Percentiles rank a stretch among this genome's conserved stretches.
These are phyloP conservation scores for Colletotrichum sp. DNA, from an alignment of 2,329 filamentous ascomycete genomes.

Conservation along the genomic window DNA sequence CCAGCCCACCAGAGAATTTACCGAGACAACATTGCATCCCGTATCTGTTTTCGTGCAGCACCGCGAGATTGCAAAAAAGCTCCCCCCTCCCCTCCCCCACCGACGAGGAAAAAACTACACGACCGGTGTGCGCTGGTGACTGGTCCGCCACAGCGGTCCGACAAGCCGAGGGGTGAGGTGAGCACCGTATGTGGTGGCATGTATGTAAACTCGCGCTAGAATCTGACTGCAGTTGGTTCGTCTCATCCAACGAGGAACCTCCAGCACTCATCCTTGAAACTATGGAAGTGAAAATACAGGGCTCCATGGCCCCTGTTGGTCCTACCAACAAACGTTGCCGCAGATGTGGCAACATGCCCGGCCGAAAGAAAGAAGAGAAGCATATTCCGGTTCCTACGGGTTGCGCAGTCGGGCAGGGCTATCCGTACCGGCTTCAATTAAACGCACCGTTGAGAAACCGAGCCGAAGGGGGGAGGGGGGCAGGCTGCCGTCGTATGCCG, in stretches of 20 bases:
- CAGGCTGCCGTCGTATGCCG: constrained; percentile 6
- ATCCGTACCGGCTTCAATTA: neutral
- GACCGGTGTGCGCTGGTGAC: neutral
- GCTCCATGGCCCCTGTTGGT: neutral
- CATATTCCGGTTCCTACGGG: neutral
- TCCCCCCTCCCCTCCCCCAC: neutral
- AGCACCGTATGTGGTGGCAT: neutral
- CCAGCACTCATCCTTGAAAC: neutral
- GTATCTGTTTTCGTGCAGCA: constrained; percentile 1
- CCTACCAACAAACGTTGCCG: neutral
- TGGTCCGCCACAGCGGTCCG: neutral
- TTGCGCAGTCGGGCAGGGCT: neutral
- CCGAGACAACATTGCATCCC: constrained; percentile 3
- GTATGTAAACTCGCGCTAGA: neutral
- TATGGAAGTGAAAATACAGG: neutral
- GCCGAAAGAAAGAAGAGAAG: neutral
- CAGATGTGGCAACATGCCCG: neutral
- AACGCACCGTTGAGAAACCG: constrained; percentile 14
- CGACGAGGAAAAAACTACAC: neutral
- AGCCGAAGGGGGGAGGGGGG: neutral
- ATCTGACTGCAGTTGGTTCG: neutral
- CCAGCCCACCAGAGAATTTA: neutral
- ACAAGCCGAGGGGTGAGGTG: neutral
- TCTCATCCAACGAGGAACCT: neutral
- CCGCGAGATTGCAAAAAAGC: constrained; percentile 1